phyloP scores from a whole-genome alignment of 306 rosid genomes.

The Comarum palustre region DNA sequence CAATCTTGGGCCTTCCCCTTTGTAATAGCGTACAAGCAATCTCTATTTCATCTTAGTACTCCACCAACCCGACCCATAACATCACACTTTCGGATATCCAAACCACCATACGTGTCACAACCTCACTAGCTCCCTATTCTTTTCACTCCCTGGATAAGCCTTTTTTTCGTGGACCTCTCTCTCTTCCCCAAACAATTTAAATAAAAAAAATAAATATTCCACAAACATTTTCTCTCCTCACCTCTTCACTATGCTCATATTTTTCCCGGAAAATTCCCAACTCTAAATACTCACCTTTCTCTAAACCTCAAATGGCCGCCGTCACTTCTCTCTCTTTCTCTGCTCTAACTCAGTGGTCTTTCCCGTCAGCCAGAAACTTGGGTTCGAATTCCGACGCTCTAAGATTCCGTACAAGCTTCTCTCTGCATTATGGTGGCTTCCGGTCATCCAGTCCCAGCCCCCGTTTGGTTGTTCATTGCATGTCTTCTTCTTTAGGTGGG shows the following conservation, averaged over 20 bases:
- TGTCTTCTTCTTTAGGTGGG: slow-evolving; percentile 56
- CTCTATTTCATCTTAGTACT: background rate
- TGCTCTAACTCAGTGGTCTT: slow-evolving; percentile 46
- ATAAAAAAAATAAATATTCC: slow-evolving; percentile 15
- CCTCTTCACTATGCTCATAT: slow-evolving; percentile 25
- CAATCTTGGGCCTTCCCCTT: background rate
- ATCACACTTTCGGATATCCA: background rate
- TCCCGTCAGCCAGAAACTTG: slow-evolving; percentile 46
- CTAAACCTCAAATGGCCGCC: slow-evolving; percentile 51
- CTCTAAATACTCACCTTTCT: background rate
- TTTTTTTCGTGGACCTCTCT: slow-evolving; percentile 34
- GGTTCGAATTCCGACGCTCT: slow-evolving; percentile 42
- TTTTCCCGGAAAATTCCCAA: slow-evolving; percentile 34
- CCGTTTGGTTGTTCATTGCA: slow-evolving; percentile 60
- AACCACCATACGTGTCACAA: slow-evolving; percentile 31
- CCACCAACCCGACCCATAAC: background rate
- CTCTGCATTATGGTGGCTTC: slow-evolving; percentile 31
- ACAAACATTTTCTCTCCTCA: slow-evolving; percentile 13
- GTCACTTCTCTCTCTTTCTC: slow-evolving; percentile 67
- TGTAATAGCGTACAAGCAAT: background rate
- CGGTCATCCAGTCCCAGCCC: slow-evolving; percentile 38
- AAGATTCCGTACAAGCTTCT: slow-evolving; percentile 38
- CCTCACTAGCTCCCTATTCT: slow-evolving; percentile 20
- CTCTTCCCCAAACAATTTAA: slow-evolving; percentile 3
- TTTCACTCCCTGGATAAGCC: slow-evolving; percentile 64